Conservation (phyloP, 2,329 filamentous ascomycete species). For the Alternaria atra region DNA sequence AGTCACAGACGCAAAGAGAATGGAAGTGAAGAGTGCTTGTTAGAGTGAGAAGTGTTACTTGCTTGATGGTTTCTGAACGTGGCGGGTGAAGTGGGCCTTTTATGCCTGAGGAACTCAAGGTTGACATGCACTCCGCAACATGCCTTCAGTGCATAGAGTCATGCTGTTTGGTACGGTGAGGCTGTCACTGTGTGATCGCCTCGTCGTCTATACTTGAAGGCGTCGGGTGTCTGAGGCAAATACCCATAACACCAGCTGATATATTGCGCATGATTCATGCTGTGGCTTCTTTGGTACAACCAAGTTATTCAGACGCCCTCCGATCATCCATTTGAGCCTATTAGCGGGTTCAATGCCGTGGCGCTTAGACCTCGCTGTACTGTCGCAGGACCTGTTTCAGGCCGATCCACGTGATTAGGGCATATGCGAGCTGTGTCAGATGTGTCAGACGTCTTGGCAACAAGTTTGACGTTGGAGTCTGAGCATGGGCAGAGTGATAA, state of each 20-base stretch:
- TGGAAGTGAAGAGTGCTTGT: constrained; percentile 12
- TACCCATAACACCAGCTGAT: not conserved
- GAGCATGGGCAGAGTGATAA: not conserved
- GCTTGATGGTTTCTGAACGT: not conserved
- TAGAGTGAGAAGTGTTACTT: constrained; percentile 6
- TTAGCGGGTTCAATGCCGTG: not conserved
- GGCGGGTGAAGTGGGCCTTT: not conserved
- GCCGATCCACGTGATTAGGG: constrained; percentile 1
- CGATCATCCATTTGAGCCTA: not conserved
- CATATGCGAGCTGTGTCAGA: constrained; percentile 11
- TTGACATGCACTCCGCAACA: not conserved
- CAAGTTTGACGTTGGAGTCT: not conserved
- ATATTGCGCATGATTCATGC: constrained; percentile 7
- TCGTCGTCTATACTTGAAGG: not conserved
- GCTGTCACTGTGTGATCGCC: constrained; percentile 26
- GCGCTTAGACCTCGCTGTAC: not conserved
- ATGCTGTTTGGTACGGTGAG: constrained; percentile 4
- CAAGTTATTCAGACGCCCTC: not conserved
- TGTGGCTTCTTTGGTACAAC: not conserved
- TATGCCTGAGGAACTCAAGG: not conserved
- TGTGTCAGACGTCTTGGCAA: constrained; percentile 7
- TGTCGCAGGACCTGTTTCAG: constrained; percentile 15
- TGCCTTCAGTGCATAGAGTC: not conserved
- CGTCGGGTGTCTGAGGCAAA: not conserved
- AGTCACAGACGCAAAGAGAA: constrained; percentile 41